Base-by-base conservation (phyloP, 352 stramenopile species). In the Blastocystis sp. region DNA sequence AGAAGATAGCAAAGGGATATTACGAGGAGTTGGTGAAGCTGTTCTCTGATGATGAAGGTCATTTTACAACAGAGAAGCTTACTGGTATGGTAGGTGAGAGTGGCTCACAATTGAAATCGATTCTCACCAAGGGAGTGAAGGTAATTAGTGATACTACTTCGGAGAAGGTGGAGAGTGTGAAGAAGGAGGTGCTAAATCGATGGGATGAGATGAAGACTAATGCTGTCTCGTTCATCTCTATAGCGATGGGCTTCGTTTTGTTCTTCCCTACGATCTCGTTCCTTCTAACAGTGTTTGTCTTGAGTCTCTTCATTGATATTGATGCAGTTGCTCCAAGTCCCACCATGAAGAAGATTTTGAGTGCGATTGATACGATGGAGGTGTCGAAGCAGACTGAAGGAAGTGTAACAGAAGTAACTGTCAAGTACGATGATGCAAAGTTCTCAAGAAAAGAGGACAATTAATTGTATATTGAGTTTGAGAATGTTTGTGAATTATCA, bases 51-150 rank as follows among this genome's bases (percentile, higher is more conserved):
- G 46, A 65, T 27, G 27, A 65, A 49, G 71, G 71, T 14, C 21
- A 67, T 29, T 83, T 83, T 37, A 24, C 49, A 7, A 6, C 66
- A 4, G 24, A 35, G 19, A 65, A 66, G 49, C 19, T 83, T 4
- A 51, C 63, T 37, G 46, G 12, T 16, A 83, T 83, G 71, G 71
- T 37, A 37, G 71, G 71, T 16, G 58, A 83, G 71, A 83, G 71
- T 42, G 71, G 46, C 16, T 29, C 46, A 7, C 29, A 83, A 56
- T 42, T 83, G 71, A 65, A 66, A 35, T 11, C 43, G 14, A 35
- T 83, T 52, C 7, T 83, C 51, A 35, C 35, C 11, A 42, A 29
- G 42, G 46, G 24, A 24, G 39, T 65, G 71, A 29, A 29, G n/a
- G 29, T 51, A n/a, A n/a, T 63, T 37, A 37, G 29, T 12, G 67